phyloP scores from a whole-genome alignment of 192 early-diverging fungal species.

The Endogone sp. region DNA sequence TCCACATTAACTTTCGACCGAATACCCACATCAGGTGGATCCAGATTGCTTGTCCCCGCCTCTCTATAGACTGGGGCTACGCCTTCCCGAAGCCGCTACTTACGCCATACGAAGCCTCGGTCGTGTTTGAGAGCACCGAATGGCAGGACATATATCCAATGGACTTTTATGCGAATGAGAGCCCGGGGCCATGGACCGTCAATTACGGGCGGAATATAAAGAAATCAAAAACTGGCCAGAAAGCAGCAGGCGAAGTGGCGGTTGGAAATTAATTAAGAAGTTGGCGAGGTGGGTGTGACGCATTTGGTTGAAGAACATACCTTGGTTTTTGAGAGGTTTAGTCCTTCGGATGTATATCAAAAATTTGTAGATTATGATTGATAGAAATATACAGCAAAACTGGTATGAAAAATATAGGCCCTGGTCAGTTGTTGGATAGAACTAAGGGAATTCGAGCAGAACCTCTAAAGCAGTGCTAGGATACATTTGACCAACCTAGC shows the following conservation, averaged over 20 bases:
- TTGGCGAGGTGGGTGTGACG: too few relatives aligned
- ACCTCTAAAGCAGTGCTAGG: too few relatives aligned
- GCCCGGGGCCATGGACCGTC: slow-evolving; percentile 89
- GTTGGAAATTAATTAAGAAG: too few relatives aligned
- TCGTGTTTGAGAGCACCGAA: slow-evolving; percentile 73
- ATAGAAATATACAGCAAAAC: too few relatives aligned
- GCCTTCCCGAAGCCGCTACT: slow-evolving; percentile 88
- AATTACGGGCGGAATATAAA: slow-evolving; percentile 67
- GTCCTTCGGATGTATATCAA: too few relatives aligned
- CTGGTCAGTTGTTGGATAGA: too few relatives aligned
- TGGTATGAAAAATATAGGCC: too few relatives aligned
- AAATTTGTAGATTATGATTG: too few relatives aligned
- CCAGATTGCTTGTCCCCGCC: slow-evolving; percentile 92
- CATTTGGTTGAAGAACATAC: too few relatives aligned
- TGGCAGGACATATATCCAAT: slow-evolving; percentile 93
- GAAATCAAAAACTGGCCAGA: slow-evolving; percentile 6
- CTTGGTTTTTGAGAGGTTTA: too few relatives aligned
- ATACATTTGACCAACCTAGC: too few relatives aligned
- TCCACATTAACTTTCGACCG: background rate
- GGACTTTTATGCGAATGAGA: slow-evolving; percentile 95
- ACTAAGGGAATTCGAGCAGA: too few relatives aligned
- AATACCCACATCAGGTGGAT: slow-evolving; percentile 64
- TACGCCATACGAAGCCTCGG: slow-evolving; percentile 92
- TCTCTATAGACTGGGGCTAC: slow-evolving; percentile 99
- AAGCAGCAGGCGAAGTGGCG: background rate